Evolutionary conservation across 2,329 filamentous ascomycete species (phyloP).

Genomic region (Colletotrichum tropicicola): DNA sequence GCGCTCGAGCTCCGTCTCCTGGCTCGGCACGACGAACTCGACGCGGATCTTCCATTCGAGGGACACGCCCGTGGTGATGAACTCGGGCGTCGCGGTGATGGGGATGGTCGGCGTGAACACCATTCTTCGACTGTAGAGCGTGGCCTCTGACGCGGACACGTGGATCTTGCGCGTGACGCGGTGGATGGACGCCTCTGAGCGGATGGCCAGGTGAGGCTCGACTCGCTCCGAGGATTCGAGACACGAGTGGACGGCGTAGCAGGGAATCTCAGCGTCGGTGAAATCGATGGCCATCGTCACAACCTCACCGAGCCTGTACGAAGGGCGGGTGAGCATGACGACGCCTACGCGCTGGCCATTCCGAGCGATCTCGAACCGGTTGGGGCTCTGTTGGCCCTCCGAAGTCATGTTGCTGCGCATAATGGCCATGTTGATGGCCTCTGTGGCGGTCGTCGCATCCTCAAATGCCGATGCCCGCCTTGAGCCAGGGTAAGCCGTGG

Average conservation of each 20-base stretch:
- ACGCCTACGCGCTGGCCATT: constrained; percentile 93
- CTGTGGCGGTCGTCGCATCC: constrained; percentile 73
- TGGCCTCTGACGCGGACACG: constrained; percentile 81
- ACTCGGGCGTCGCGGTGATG: constrained; percentile 84
- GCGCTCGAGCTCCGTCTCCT: constrained; percentile 28
- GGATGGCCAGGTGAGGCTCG: constrained; percentile 80
- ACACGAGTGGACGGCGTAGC: constrained; percentile 84
- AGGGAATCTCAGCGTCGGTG: constrained; percentile 77
- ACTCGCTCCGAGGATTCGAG: constrained; percentile 90
- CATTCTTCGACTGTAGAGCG: constrained; percentile 80
- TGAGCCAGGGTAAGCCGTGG: constrained; percentile 67
- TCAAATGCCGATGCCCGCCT: constrained; percentile 65
- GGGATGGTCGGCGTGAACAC: constrained; percentile 88
- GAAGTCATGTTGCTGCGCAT: constrained; percentile 78
- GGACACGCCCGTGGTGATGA: constrained; percentile 87
- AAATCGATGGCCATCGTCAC: constrained; percentile 90
- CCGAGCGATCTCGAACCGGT: constrained; percentile 93
- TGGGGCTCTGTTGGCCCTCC: constrained; percentile 80
- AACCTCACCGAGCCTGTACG: constrained; percentile 89
- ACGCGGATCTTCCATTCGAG: constrained; percentile 90
- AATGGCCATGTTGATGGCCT: constrained; percentile 91
- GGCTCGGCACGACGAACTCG: constrained; percentile 84
- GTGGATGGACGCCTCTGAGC: constrained; percentile 86
- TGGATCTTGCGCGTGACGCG: constrained; percentile 87
- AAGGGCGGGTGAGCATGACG: constrained; percentile 86